Percentiles rank a stretch among this genome's conserved stretches.
Evolutionary conservation across 176 grass and related monocot species (phyloP).

Genomic region (Rhynchospora tenuis): DNA sequence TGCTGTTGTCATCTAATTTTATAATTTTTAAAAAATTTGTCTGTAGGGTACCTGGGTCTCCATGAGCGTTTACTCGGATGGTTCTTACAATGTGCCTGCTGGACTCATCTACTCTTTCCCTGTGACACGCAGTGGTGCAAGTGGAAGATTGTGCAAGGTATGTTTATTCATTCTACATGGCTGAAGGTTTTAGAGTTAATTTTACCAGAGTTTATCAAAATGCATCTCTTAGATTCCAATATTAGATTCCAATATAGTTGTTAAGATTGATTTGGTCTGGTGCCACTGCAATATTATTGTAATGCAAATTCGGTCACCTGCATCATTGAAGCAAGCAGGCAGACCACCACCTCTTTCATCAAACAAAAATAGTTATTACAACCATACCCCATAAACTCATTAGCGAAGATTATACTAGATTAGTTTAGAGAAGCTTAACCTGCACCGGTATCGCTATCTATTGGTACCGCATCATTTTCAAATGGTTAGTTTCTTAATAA

Average conservation of each 20-base stretch:
- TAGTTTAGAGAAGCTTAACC: too few species aligned
- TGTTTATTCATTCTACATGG: neutral
- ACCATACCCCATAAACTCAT: too few species aligned
- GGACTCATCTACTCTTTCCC: slow-evolving; percentile 97
- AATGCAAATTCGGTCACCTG: neutral
- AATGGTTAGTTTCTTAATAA: neutral
- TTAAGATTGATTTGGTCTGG: neutral
- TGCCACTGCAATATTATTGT: neutral
- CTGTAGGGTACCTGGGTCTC: slow-evolving; percentile 86
- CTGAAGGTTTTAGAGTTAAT: neutral
- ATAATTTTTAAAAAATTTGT: neutral
- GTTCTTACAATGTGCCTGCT: slow-evolving; percentile 85
- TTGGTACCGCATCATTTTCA: neutral
- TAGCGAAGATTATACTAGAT: too few species aligned
- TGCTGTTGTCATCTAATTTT: neutral
- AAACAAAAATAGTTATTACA: too few species aligned
- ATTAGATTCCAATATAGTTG: neutral
- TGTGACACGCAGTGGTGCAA: slow-evolving; percentile 65
- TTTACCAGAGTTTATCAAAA: neutral
- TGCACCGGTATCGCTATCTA: too few species aligned
- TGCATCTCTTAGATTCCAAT: neutral
- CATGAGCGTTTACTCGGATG: slow-evolving; percentile 94
- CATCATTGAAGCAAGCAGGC: too few species aligned
- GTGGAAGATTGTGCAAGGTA: slow-evolving; percentile 93
- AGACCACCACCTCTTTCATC: too few species aligned